phyloP scores from a whole-genome alignment of 108 stramenopile genomes.

The Pseudonitzschia multiseries region DNA sequence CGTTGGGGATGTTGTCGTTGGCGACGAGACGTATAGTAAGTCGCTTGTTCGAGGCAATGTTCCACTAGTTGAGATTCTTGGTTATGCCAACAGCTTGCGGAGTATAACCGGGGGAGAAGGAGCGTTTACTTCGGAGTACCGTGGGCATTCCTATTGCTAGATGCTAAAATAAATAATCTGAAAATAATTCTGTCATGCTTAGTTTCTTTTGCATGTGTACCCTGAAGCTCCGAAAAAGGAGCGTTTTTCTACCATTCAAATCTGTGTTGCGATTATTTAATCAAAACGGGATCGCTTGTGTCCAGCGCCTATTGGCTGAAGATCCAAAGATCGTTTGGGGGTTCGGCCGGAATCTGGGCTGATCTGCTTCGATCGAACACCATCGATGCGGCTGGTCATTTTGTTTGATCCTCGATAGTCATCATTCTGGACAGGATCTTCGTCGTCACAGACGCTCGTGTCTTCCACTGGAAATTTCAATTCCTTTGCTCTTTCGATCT shows the following conservation, averaged over 20 bases:
- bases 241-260: not conserved
- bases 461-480: constrained; percentile 48
- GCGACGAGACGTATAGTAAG: constrained; percentile 53
- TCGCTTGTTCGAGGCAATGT: constrained; percentile 80
- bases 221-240: not conserved
- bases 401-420: not conserved
- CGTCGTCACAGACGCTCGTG: constrained; percentile 24
- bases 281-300: constrained; percentile 5
- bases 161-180: not conserved
- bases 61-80: constrained; percentile 82
- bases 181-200: not conserved
- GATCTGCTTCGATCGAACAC: constrained; percentile 7
- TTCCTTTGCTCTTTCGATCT: constrained; percentile 56
- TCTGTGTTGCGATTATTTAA: not conserved
- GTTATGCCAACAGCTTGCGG: constrained; percentile 82
- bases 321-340: not conserved
- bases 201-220: not conserved
- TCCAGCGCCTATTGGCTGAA: constrained; percentile 1
- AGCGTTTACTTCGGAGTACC: constrained; percentile 84
- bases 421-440: not conserved
- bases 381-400: not conserved
- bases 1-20: constrained; percentile 76
- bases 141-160: constrained; percentile 63
- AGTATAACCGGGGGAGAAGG: constrained; percentile 86
- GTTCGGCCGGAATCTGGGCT: constrained; percentile 6